These are phyloP conservation scores for Hawksworthiomyces lignivorus DNA, from an alignment of 2,329 filamentous ascomycete genomes.

Conservation along the genomic window DNA sequence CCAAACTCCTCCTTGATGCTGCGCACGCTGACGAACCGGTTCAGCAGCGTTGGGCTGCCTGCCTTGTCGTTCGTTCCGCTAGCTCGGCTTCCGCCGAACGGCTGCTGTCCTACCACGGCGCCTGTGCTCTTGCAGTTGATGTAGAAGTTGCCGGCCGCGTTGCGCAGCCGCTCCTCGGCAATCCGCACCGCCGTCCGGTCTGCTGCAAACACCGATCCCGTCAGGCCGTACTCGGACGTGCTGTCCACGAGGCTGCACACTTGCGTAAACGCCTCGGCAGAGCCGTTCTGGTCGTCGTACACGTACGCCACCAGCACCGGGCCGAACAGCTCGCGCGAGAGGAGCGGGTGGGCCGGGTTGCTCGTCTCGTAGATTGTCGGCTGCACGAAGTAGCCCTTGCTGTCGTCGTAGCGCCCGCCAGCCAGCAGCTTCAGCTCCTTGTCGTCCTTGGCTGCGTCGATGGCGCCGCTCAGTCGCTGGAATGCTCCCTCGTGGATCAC, in stretches of 20 bases:
- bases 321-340: constrained; percentile 41
- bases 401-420: constrained; percentile 36
- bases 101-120: constrained; percentile 47
- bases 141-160: constrained; percentile 51
- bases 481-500: constrained; percentile 42
- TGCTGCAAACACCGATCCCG: constrained; percentile 42
- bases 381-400: constrained; percentile 35
- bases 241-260: constrained; percentile 58
- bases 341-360: constrained; percentile 34
- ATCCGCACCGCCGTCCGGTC: constrained; percentile 39
- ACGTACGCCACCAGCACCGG: constrained; percentile 38
- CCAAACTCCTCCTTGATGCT: constrained; percentile 64
- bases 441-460: constrained; percentile 38
- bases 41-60: constrained; percentile 41
- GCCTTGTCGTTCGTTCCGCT: constrained; percentile 52
- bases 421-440: constrained; percentile 32
- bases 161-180: constrained; percentile 42
- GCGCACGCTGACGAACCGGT: constrained; percentile 42
- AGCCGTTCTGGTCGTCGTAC: constrained; percentile 35
- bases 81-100: constrained; percentile 44
- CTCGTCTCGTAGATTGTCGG: constrained; percentile 38
- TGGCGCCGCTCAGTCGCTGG: constrained; percentile 34
- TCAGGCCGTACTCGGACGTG: constrained; percentile 61
- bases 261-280: constrained; percentile 35
- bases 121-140: constrained; percentile 52